Percentiles rank a stretch among this genome's conserved stretches.
These are phyloP conservation scores for Herpetomonas tarakana DNA, from an alignment of 208 protist species.

Conservation along the genomic window DNA sequence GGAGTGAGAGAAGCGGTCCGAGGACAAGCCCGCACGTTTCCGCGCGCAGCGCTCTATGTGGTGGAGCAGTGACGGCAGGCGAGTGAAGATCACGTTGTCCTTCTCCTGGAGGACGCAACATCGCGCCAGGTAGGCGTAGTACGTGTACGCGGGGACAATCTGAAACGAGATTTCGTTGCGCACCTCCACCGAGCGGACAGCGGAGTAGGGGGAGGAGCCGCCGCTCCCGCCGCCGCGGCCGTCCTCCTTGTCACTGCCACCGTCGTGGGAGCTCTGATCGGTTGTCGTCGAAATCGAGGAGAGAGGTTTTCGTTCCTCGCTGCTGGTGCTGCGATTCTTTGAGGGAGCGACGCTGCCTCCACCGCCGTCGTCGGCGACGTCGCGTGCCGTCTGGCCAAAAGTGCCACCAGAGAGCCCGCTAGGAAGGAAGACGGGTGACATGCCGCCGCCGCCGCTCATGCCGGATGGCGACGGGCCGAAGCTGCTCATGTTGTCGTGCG, in stretches of 20 bases:
- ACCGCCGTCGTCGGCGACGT: background rate
- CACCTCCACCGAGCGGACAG: background rate
- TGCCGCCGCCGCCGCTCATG: background rate
- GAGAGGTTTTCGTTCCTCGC: background rate
- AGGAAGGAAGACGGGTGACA: background rate
- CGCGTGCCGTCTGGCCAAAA: background rate
- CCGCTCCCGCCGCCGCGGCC: background rate
- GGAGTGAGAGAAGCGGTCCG: background rate
- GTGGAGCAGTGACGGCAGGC: background rate
- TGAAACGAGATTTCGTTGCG: constrained; percentile 40
- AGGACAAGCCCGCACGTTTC: too few species aligned
- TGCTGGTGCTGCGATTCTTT: background rate
- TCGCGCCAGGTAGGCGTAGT: constrained; percentile 39
- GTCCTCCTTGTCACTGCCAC: background rate
- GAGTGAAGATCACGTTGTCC: constrained; percentile 16
- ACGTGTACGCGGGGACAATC: constrained; percentile 39
- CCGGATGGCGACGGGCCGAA: background rate
- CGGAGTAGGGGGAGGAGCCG: constrained; percentile 1
- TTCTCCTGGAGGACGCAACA: constrained; percentile 44
- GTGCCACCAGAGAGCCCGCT: background rate
- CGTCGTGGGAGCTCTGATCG: background rate
- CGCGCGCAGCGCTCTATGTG: constrained; percentile 8
- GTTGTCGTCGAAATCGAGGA: background rate
- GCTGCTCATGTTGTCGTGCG: background rate
- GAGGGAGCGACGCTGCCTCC: background rate